Conservation (phyloP, 139 green algal genomes). For the Dunaliella primolecta region DNA sequence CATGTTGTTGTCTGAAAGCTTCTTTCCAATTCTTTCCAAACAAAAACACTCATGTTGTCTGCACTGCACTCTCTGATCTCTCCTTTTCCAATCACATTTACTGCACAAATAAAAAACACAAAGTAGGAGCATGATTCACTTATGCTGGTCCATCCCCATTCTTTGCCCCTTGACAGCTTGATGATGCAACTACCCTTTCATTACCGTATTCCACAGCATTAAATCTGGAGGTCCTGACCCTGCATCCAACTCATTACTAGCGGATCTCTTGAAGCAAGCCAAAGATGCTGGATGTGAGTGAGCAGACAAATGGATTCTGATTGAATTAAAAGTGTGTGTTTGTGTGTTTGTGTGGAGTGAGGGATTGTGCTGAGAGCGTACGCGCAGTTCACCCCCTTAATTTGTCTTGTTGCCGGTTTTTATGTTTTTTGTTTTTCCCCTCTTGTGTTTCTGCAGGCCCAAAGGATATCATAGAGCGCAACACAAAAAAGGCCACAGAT, state of each 20-base stretch:
- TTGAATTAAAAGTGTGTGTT: too few relatives aligned
- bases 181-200: not conserved
- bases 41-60: not conserved
- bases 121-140: not conserved
- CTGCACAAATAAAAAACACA: not conserved
- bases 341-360: too few relatives aligned
- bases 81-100: not conserved
- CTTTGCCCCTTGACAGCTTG: not conserved
- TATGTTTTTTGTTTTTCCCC: too few relatives aligned
- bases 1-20: not conserved
- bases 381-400: too few relatives aligned
- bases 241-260: constrained; percentile 66
- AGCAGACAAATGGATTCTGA: too few relatives aligned
- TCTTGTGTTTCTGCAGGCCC: too few relatives aligned
- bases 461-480: constrained; percentile 90
- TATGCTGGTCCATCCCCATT: too few relatives aligned
- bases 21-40: not conserved
- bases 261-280: constrained; percentile 60
- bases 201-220: constrained; percentile 44
- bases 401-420: too few relatives aligned
- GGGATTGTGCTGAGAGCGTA: too few relatives aligned
- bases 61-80: not conserved
- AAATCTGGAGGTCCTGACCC: constrained; percentile 75
- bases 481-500: constrained; percentile 83
- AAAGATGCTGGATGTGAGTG: constrained; percentile 65